Evolutionary conservation across 805 yeast genomes (phyloP), one percentile per base, ranked within the genome.

Genomic region (Peterozyma xylosa): DNA sequence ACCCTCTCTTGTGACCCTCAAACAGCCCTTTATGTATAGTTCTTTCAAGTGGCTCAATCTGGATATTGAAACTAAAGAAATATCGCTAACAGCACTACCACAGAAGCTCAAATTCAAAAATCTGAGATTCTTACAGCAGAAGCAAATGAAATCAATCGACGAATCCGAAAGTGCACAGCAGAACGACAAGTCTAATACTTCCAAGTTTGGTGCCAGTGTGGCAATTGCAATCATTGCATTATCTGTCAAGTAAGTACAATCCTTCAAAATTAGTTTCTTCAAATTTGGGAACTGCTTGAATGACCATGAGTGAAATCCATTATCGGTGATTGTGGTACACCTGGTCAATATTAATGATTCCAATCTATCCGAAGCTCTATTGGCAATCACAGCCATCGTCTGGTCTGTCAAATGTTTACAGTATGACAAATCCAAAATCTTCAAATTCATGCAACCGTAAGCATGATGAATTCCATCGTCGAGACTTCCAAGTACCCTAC

Each of bases 1-100:
- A 13, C 93, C 91, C 9, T 84, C 84, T 52, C 87, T 66, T 1
- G 91, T 85, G 9, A 82, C 90, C 49, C 90, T 67, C 10, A 82
- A 71, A 61, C 93, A 85, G 1, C 93, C 91, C 42, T 76, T 78
- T 15, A 84, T 66, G 3, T 65, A 63, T 42, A 85, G 63, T 17
- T 63, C 56, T 42, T 72, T 71, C 49, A 85, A 58, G 32, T 66
- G 54, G 43, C 70, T 62, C 48, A 83, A 62, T 49, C 78, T 75
- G 2, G 86, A 76, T 9, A 85, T 68, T 0, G 82, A 74, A 33
- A 77, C 68, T 35, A 84, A 57, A 1, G 88, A 78, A 14, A 80
- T 71, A 53, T 85, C 91, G 53, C 87, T 79, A 5, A 85, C 88
- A 1, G 91, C 90, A 30, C 84, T 73, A 3, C 91, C 91, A 60